Percentiles rank a stretch among this genome's conserved stretches.
Conservation (phyloP, 2,329 filamentous ascomycete genomes). For the Monilinia laxa region DNA sequence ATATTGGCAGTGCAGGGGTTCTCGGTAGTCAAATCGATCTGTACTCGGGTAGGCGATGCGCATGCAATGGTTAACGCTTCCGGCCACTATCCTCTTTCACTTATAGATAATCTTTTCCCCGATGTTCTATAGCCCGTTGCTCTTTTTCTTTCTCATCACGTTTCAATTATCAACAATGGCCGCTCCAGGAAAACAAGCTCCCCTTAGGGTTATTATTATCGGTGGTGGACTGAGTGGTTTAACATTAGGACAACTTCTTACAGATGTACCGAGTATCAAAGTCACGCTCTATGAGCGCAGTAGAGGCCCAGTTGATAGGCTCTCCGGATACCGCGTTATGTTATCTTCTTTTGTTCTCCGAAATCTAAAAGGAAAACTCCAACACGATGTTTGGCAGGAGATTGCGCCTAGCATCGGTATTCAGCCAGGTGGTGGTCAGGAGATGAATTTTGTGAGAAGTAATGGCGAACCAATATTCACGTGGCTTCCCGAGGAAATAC, state of each 20-base stretch:
- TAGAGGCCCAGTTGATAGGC: constrained; percentile 26
- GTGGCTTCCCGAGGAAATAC: constrained; percentile 32
- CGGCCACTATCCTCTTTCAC: not conserved
- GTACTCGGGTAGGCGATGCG: not conserved
- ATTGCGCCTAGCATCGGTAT: constrained; percentile 31
- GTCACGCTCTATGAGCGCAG: constrained; percentile 35
- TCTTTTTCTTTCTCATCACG: not conserved
- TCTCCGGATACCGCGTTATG: constrained; percentile 36
- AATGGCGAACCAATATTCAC: constrained; percentile 33
- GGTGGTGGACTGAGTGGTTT: constrained; percentile 36
- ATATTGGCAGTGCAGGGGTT: not conserved
- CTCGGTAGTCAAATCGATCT: not conserved
- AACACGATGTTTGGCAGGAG: constrained; percentile 29
- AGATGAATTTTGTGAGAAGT: constrained; percentile 34
- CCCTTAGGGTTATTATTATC: constrained; percentile 33
- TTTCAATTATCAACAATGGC: not conserved
- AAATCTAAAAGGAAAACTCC: constrained; percentile 32
- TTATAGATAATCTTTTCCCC: not conserved
- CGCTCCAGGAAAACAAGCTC: not conserved
- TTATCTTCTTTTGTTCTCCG: constrained; percentile 33
- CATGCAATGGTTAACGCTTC: not conserved
- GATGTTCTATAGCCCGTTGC: not conserved
- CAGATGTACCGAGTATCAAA: constrained; percentile 28
- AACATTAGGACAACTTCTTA: constrained; percentile 35
- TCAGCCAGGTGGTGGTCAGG: constrained; percentile 33